Evolutionary conservation across 176 grass and related monocot species (phyloP).

Genomic region (Alloteropsis semialata): DNA sequence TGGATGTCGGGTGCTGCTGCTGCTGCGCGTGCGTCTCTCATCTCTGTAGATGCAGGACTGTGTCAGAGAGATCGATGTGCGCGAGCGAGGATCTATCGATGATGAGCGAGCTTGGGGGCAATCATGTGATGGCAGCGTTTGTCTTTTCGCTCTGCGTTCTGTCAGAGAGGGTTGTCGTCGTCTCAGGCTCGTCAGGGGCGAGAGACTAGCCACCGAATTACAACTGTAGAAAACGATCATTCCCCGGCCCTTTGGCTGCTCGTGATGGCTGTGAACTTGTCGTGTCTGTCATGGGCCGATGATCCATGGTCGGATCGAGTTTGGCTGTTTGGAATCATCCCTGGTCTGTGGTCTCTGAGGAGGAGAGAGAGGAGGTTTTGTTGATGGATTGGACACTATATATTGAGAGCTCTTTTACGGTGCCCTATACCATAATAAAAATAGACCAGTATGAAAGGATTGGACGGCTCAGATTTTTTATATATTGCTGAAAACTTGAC

Average conservation of each 20-base stretch:
- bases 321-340: background rate
- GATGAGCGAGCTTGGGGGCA: background rate
- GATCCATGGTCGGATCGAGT: background rate
- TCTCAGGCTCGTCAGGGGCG: background rate
- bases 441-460: no score
- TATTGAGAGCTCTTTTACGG: no score
- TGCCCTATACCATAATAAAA: no score
- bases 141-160: slow-evolving; percentile 27
- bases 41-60: background rate
- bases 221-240: slow-evolving; percentile 16
- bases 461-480: no score
- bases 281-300: slow-evolving; percentile 28
- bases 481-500: no score
- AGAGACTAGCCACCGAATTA: background rate
- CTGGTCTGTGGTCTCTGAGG: background rate
- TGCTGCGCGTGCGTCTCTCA: background rate
- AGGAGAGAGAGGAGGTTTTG: slow-evolving; percentile 16
- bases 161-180: background rate
- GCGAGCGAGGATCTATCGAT: background rate
- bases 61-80: slow-evolving; percentile 36
- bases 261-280: slow-evolving; percentile 30
- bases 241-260: slow-evolving; percentile 19
- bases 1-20: slow-evolving; percentile 27
- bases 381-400: background rate
- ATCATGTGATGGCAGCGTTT: slow-evolving; percentile 49